Evolutionary conservation across 495 filamentous ascomycete genomes (phyloP).

Genomic region (Chaetomium tenue): DNA sequence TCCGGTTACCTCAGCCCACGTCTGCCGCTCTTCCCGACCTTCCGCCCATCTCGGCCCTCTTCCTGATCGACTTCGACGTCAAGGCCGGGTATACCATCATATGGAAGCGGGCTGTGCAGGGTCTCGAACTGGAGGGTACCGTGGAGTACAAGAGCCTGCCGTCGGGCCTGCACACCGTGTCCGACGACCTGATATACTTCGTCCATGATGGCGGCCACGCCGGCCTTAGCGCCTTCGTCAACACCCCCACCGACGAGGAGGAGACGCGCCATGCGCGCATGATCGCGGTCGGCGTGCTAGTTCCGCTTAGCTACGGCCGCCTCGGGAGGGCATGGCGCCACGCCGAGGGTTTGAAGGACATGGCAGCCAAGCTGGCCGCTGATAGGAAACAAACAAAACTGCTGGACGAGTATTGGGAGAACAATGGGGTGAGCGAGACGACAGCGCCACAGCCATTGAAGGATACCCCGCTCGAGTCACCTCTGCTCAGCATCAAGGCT

Average conservation of each 20-base stretch:
- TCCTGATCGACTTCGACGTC: conserved; percentile 83
- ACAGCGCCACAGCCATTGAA: conserved; percentile 46
- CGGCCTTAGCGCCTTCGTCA: conserved; percentile 89
- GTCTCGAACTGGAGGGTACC: conserved; percentile 77
- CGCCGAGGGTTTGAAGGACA: conserved; percentile 68
- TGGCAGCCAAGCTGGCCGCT: conserved; percentile 60
- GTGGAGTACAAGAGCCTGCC: conserved; percentile 95
- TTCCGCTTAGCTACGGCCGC: conserved; percentile 81
- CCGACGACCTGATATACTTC: conserved; percentile 90
- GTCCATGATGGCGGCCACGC: conserved; percentile 75
- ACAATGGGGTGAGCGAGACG: conserved; percentile 55
- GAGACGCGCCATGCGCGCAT: conserved; percentile 84
- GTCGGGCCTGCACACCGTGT: conserved; percentile 85
- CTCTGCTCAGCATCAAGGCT: conserved; percentile 40
- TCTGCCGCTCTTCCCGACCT: conserved; percentile 49
- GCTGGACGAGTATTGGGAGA: conserved; percentile 78
- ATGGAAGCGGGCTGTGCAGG: conserved; percentile 73
- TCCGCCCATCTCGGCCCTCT: conserved; percentile 77
- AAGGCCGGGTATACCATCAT: conserved; percentile 82
- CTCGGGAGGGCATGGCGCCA: conserved; percentile 89
- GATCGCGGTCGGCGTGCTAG: conserved; percentile 85
- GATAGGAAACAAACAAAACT: conserved; percentile 56
- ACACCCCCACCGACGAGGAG: conserved; percentile 70
- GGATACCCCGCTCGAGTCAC: conserved; percentile 57
- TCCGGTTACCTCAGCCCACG: conserved; percentile 39